Evolutionary conservation across 345 rosid genomes (phyloP).

Genomic region (Hibiscus syriacus): DNA sequence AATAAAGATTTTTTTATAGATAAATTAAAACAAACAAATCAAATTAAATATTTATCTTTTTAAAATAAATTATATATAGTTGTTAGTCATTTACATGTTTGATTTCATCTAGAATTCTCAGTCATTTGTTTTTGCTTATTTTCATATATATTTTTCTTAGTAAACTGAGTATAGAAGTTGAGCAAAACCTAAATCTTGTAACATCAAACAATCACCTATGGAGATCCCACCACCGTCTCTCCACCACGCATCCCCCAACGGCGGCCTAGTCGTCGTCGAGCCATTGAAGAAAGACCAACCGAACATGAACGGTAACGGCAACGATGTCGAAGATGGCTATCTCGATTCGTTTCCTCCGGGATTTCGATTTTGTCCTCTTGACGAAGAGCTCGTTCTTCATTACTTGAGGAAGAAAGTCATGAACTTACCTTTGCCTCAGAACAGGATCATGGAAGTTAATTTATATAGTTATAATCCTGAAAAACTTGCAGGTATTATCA

Average conservation of each 20-base stretch:
- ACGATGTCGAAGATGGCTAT: neutral
- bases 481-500: neutral
- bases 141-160: no score
- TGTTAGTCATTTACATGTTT: no score
- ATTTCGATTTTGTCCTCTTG: constrained; percentile 6
- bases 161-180: neutral
- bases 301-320: neutral
- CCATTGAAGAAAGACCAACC: neutral
- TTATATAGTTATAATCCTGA: constrained; percentile 6
- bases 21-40: neutral
- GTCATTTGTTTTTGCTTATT: no score
- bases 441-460: neutral
- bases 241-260: neutral
- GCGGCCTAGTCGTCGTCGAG: neutral
- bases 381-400: constrained; percentile 3
- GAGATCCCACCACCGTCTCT: neutral
- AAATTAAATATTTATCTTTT: neutral
- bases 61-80: neutral
- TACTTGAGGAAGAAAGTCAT: neutral
- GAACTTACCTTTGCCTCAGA: constrained; percentile 1
- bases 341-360: constrained; percentile 13
- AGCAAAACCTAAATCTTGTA: neutral
- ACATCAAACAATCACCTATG: no score
- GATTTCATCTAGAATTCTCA: no score
- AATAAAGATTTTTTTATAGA: neutral